A percentile compares a stretch with the other conserved stretches of the same genome.
phyloP scores from a whole-genome alignment of 2,329 filamentous ascomycete species.

The Alternaria solani region DNA sequence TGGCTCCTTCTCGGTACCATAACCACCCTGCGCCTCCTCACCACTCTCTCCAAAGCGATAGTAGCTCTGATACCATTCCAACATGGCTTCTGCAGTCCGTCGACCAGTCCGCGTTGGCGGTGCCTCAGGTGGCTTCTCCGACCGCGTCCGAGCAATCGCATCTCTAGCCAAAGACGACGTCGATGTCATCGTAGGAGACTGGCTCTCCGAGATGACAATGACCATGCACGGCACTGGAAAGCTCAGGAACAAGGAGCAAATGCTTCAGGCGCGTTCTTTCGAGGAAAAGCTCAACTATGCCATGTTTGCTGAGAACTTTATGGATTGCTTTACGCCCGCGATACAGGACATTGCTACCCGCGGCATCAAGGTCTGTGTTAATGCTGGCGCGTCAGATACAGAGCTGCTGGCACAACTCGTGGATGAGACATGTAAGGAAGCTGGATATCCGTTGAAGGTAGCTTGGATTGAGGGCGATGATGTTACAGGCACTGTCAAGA shows the following conservation, averaged over 20 bases:
- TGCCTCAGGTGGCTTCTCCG: constrained; percentile 56
- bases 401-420: constrained; percentile 37
- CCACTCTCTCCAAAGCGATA: neutral
- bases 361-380: constrained; percentile 43
- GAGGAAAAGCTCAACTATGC: constrained; percentile 43
- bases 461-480: constrained; percentile 57
- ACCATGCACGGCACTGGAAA: constrained; percentile 39
- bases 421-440: constrained; percentile 36
- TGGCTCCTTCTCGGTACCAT: neutral
- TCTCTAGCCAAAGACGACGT: constrained; percentile 51
- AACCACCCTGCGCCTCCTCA: neutral
- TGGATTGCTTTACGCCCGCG: constrained; percentile 57
- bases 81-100: constrained; percentile 33
- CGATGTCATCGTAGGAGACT: constrained; percentile 46
- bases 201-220: constrained; percentile 45
- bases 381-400: constrained; percentile 44
- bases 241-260: constrained; percentile 47
- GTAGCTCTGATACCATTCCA: constrained; percentile 1
- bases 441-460: constrained; percentile 40
- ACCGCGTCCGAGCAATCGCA: constrained; percentile 54
- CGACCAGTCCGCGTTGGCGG: constrained; percentile 54
- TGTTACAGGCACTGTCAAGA: constrained; percentile 46
- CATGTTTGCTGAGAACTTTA: constrained; percentile 53
- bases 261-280: constrained; percentile 54
- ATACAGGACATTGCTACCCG: constrained; percentile 39